phyloP scores from a whole-genome alignment of 108 stramenopile genomes.

The Pseudonitzschia multiseries region DNA sequence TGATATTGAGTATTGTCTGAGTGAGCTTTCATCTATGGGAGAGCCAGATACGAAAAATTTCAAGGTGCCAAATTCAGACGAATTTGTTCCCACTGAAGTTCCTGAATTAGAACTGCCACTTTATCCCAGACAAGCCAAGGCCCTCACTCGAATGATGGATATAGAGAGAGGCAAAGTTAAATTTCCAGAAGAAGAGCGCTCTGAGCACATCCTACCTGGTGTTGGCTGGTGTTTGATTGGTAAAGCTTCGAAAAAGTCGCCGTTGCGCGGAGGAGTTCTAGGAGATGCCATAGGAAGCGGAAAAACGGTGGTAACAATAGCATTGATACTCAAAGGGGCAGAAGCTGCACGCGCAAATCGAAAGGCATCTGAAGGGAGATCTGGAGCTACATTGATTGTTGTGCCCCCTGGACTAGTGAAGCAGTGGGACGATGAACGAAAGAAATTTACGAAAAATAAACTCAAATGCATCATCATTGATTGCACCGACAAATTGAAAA shows the following conservation, averaged over 20 bases:
- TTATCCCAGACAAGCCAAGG: constrained; percentile 73
- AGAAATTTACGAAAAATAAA: constrained; percentile 51
- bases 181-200: constrained; percentile 67
- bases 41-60: constrained; percentile 22
- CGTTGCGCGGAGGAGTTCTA: constrained; percentile 70
- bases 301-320: constrained; percentile 79
- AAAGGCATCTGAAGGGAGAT: constrained; percentile 32
- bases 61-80: constrained; percentile 27
- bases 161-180: constrained; percentile 52
- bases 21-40: constrained; percentile 22
- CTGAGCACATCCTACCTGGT: constrained; percentile 63
- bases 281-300: constrained; percentile 82
- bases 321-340: constrained; percentile 59
- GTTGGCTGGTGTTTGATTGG: constrained; percentile 64
- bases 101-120: constrained; percentile 13
- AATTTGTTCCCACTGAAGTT: not conserved
- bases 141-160: constrained; percentile 57
- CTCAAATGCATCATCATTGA: constrained; percentile 56
- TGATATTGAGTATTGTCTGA: constrained; percentile 15
- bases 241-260: constrained; percentile 44
- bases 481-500: constrained; percentile 40
- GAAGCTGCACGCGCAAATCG: constrained; percentile 38
- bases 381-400: constrained; percentile 65
- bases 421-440: constrained; percentile 71
- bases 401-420: constrained; percentile 73